These are phyloP conservation scores for Agastache rugosa DNA, from an alignment of 257 asterid species.

Conservation along the genomic window DNA sequence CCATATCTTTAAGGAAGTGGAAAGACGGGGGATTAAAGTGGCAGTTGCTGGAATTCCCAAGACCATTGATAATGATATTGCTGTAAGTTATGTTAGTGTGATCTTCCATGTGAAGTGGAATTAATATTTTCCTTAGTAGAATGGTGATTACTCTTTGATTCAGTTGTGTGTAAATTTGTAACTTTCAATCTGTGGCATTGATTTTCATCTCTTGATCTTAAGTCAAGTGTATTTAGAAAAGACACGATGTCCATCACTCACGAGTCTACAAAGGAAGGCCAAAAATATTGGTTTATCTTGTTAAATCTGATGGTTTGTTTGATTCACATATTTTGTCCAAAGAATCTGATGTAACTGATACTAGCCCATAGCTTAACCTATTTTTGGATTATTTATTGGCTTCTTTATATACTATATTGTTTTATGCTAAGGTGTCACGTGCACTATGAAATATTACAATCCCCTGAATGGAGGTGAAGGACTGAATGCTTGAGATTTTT, in stretches of 20 bases:
- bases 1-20: slow-evolving; percentile 71
- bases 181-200: not conserved
- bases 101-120: slow-evolving; percentile 22
- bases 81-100: slow-evolving; percentile 56
- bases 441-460: slow-evolving; percentile 17
- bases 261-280: slow-evolving; percentile 1
- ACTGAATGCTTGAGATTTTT: slow-evolving; percentile 4
- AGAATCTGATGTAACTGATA: slow-evolving; percentile 21
- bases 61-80: slow-evolving; percentile 95
- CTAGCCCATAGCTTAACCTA: not conserved
- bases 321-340: not conserved
- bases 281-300: slow-evolving; percentile 10
- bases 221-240: slow-evolving; percentile 24
- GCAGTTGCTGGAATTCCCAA: slow-evolving; percentile 97
- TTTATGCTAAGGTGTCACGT: slow-evolving; percentile 16
- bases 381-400: not conserved
- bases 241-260: slow-evolving; percentile 4
- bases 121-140: slow-evolving; percentile 18
- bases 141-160: not conserved
- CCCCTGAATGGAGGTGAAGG: slow-evolving; percentile 17
- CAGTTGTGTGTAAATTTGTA: not conserved
- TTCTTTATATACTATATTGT: not conserved
- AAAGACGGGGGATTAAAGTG: slow-evolving; percentile 81
- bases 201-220: slow-evolving; percentile 20
- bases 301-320: slow-evolving; percentile 11